Evolutionary conservation across 2,329 filamentous ascomycete genomes (phyloP), one percentile per base, ranked within the genome.

Genomic region (Fusarium lateritium): DNA sequence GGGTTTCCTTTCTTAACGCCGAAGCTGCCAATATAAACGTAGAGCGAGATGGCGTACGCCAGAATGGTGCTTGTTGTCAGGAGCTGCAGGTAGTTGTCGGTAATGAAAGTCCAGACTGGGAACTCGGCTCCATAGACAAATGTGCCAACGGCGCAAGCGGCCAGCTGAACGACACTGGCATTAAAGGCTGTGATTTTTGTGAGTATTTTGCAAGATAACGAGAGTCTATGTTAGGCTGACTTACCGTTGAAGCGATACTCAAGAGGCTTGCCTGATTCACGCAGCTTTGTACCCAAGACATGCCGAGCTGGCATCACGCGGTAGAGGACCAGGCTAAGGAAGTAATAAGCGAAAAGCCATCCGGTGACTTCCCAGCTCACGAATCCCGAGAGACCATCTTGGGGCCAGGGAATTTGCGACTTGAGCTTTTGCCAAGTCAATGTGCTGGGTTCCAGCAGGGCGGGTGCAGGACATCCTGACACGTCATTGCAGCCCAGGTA

Each of bases 401-500:
- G 79, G 0, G 90, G 91, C 92, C 94, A 97, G 59, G 91, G 92
- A 39, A 92, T 88, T 73, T 97, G 92, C 50, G 82, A 76, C 80
- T 92, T 94, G 73, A 97, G 82, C 71, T 86, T 86, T 19, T 90
- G 86, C 55, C 92, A 83, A 22, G 88, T 88, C 68, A 97, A 81
- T 5, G 86, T 90, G 39, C 85, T 88, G 10, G 91, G 93, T 59
- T 86, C 84, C 21, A 96, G 85, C 6, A 94, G 84, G 1, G 91
- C 92, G 3, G 94, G 93, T 0, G 92, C 90, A 45, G 94, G 94
- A 74, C 94, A 97, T 58, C 94, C 94, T 7, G 92, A 89, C 56
- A 94, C 83, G 76, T 97, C 94, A 79, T 97, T 97, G 85, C 94
- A 97, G 72, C 92, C 83, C 74, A 97, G 94, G 50, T 89, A 87